Conservation (phyloP, 1,139 yeast species). For the Lodderomyces metapsilosis region DNA sequence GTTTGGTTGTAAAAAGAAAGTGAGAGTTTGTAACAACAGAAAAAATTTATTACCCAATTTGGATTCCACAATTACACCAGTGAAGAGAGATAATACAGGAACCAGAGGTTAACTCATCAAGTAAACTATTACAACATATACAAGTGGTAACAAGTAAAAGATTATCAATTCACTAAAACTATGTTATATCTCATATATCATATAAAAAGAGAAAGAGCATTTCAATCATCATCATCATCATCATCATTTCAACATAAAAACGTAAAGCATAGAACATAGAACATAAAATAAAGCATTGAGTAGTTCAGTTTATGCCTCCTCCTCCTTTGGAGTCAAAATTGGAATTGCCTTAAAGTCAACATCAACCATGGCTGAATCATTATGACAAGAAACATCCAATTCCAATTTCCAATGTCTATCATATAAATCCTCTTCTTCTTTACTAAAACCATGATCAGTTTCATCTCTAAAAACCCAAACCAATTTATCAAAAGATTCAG, state of each 20-base stretch:
- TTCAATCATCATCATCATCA: too few species aligned
- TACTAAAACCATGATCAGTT: conserved; percentile 53
- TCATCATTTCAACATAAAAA: too few species aligned
- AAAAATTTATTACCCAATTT: neutral
- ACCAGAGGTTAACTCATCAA: too few species aligned
- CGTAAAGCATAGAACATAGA: too few species aligned
- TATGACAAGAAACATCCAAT: conserved; percentile 57
- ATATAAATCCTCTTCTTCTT: conserved; percentile 42
- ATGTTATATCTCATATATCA: too few species aligned
- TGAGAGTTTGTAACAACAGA: neutral
- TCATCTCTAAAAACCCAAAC: conserved; percentile 56
- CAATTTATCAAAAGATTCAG: conserved; percentile 44
- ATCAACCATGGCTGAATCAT: conserved; percentile 59
- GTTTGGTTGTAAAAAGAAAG: neutral
- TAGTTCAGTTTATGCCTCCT: too few species aligned
- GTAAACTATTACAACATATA: too few species aligned
- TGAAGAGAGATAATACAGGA: too few species aligned
- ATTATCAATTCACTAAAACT: too few species aligned
- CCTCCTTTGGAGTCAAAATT: conserved; percentile 4
- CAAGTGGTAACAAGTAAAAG: too few species aligned
- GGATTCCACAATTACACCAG: neutral
- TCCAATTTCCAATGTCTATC: conserved; percentile 59
- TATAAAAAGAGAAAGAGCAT: too few species aligned
- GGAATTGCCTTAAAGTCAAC: conserved; percentile 56
- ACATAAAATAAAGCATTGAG: too few species aligned